These are phyloP conservation scores for Chytriomyces confervae DNA, from an alignment of 192 early-diverging fungal species.

Conservation along the genomic window DNA sequence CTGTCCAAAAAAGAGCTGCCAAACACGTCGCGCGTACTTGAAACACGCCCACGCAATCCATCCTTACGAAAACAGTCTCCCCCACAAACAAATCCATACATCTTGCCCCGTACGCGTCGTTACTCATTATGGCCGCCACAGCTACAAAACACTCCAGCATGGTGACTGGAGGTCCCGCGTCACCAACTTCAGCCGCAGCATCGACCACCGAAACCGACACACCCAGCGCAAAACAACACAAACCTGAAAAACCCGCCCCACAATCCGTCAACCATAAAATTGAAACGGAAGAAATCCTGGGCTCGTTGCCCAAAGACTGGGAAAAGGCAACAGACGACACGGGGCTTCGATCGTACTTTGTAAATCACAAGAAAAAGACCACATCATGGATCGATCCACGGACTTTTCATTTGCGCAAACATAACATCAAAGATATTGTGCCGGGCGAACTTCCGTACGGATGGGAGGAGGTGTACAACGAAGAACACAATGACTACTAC, in stretches of 20 bases:
- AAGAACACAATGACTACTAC: constrained; percentile 36
- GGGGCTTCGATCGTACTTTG: constrained; percentile 48
- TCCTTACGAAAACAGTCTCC: too few species aligned
- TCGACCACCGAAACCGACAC: not conserved
- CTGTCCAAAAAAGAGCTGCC: too few species aligned
- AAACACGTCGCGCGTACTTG: too few species aligned
- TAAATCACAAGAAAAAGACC: constrained; percentile 50
- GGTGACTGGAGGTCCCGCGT: not conserved
- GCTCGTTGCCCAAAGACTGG: constrained; percentile 45
- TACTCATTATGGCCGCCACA: constrained; percentile 2
- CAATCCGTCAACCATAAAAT: constrained; percentile 40
- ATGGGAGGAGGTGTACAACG: constrained; percentile 42
- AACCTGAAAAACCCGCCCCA: constrained; percentile 6
- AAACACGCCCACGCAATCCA: too few species aligned
- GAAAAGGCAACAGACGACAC: constrained; percentile 35
- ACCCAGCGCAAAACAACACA: not conserved
- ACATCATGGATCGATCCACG: constrained; percentile 61
- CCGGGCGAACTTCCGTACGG: constrained; percentile 50
- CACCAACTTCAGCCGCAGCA: not conserved
- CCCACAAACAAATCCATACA: too few species aligned
- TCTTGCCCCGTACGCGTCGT: too few species aligned
- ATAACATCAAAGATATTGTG: constrained; percentile 49
- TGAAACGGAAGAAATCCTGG: constrained; percentile 47
- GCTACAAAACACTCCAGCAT: not conserved
- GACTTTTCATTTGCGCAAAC: constrained; percentile 38